Base-by-base conservation (phyloP, 2,329 filamentous ascomycete species). In the Botrytis hyacinthi region DNA sequence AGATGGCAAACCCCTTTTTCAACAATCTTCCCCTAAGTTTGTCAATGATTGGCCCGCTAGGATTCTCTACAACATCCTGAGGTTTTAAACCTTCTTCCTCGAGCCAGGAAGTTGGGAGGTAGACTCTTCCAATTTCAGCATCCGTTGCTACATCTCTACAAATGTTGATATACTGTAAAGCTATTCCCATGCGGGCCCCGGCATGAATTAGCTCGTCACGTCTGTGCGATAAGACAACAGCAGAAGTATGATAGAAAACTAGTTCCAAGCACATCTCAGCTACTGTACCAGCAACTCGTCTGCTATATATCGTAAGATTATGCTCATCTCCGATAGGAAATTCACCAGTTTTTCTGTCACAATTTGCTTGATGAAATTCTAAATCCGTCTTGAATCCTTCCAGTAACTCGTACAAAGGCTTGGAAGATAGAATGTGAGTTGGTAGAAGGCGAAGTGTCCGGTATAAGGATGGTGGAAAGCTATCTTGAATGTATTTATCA, bases 101-200 rank as follows among this genome's bases (percentile, higher is more conserved):
- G 2, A 94, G 83, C 91, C 91, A 94, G 0, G 82, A 82, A 0
- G 84, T 83, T 0, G 92, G 92, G 7, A 94, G 82, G 79, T 94
- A 94, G 10, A 93, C 91, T 10, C 92, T 87, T 1, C 85, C 85
- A 51, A 92, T 88, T 22, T 83, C 82, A 0, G 92, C 90, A 77
- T 94, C 92, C 4, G 89, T 88, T 5, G 83, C 81, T n/a, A 94
- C 89, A 78, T 94, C 92, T 35, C 92, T 89, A 4, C 91, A 90
- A 75, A 94, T 93, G 78, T 94, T 94, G 78, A 93, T 88, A 77
- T 91, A 93, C 78, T 94, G 92, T n/a, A 94, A 83, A 1, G 92
- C 91, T 48, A 91, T 86, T 0, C 92, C 92, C 91, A 93, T 93
- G 42, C 85, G 84, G 32, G 85, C 84, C 1, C 90, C 90, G 0